These are phyloP conservation scores for Pistacia atlantica DNA, from an alignment of 345 rosid species.

Conservation along the genomic window DNA sequence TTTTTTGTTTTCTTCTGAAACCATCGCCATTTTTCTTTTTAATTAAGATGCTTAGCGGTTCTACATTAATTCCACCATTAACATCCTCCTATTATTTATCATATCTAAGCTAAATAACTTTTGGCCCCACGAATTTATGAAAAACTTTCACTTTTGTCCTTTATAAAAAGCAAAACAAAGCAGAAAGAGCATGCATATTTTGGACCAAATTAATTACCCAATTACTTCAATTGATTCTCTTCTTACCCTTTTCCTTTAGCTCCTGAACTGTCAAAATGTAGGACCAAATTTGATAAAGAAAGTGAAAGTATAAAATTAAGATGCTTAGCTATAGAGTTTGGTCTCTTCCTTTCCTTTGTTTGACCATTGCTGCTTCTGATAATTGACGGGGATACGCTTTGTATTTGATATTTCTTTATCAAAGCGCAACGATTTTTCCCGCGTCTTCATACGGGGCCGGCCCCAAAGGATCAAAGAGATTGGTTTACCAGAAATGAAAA, in stretches of 20 bases:
- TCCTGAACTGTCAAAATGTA: background rate
- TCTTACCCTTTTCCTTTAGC: background rate
- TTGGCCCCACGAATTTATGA: background rate
- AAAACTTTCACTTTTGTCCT: constrained; percentile 11
- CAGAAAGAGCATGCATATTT: background rate
- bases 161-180: background rate
- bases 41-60: too few species aligned
- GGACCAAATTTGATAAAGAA: constrained; percentile 6
- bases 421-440: background rate
- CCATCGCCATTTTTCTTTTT: too few species aligned
- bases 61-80: too few species aligned
- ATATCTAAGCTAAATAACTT: background rate
- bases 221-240: background rate
- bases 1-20: background rate
- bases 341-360: background rate
- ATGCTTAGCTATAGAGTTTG: background rate
- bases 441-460: background rate
- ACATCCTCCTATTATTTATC: background rate
- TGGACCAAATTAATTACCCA: background rate
- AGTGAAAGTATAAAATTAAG: constrained; percentile 13
- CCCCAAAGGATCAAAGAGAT: background rate
- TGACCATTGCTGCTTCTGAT: background rate
- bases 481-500: background rate
- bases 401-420: background rate
- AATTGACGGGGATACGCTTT: background rate